Base-by-base conservation (phyloP, 176 grass and related monocot genomes). In the Olyra latifolia region DNA sequence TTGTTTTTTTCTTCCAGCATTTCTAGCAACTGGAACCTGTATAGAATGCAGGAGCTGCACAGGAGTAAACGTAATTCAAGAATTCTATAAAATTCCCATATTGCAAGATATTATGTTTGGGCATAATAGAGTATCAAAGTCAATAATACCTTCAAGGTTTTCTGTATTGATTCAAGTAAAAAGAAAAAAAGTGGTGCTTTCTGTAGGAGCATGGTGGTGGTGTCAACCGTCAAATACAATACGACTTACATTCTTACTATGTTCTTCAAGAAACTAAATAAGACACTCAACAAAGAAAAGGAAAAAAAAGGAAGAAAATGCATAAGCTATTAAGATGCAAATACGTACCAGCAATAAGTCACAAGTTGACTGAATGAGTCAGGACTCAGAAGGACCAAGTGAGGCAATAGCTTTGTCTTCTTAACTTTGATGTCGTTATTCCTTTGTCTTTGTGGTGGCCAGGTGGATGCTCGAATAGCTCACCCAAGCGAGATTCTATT, bases 161-260 rank as follows among this genome's bases (percentile, higher is more conserved):
- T 75, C 49, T 49, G n/a, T 7, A 59, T 56, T 16, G 14, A 79
- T 73, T 41, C 13, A 19, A 72, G 25, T 76, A 43, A 43, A 7
- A 3, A 23, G 43, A 38, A 20, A 6, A 29, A 5, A 13, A 29
- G 25, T 7, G 50, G 7, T 35, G 23, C 74, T 85, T 82, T 87
- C 67, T 15, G 81, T 93, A 59, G 23, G 81, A 52, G 84, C 88
- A 76, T 1, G 16, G 56, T 30, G 74, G 15, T 29, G 62, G 72
- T 89, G 65, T 89, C 83, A 54, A 87, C 62, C 84, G 75, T 93
- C 87, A 66, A 87, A 85, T 71, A 91, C 76, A 60, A 80, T 80
- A 54, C 55, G 66, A 38, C 66, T 91, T 89, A 80, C 76, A 91
- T 79, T 56, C 67, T 70, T 78, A 75, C 10, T 84, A 17, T 87